Conservation (phyloP, 331 rosid genomes). For the Acacia pycnantha region DNA sequence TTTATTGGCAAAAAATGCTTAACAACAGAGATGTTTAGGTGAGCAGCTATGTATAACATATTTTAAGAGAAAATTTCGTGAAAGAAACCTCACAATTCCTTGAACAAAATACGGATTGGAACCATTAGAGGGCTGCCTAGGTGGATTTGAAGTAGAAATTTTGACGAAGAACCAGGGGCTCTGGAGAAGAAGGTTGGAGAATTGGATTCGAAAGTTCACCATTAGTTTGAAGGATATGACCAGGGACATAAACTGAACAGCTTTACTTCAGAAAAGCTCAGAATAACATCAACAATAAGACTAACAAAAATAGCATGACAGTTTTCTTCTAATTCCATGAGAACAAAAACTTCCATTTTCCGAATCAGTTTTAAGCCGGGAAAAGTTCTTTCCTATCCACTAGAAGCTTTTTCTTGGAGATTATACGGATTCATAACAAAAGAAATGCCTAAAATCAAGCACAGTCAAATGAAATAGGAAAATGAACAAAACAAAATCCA, state of each 20-base stretch:
- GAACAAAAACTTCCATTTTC: background rate
- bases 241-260: background rate
- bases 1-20: background rate
- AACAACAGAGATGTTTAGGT: background rate
- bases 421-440: background rate
- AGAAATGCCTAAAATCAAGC: background rate
- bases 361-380: background rate
- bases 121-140: too few relatives aligned
- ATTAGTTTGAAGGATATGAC: background rate
- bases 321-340: background rate
- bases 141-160: background rate
- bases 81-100: background rate
- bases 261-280: too few relatives aligned
- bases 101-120: too few relatives aligned
- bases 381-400: background rate
- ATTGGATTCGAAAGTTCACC: background rate
- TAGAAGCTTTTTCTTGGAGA: background rate
- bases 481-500: background rate
- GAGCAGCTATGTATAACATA: background rate
- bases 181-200: background rate
- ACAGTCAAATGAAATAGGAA: too few relatives aligned
- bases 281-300: background rate
- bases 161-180: background rate
- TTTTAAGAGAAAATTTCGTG: background rate
- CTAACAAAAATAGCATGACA: background rate